A percentile compares a stretch with the other conserved stretches of the same genome.
Evolutionary conservation across 2,329 filamentous ascomycete genomes (phyloP).

Genomic region (Metarhizium humberi): DNA sequence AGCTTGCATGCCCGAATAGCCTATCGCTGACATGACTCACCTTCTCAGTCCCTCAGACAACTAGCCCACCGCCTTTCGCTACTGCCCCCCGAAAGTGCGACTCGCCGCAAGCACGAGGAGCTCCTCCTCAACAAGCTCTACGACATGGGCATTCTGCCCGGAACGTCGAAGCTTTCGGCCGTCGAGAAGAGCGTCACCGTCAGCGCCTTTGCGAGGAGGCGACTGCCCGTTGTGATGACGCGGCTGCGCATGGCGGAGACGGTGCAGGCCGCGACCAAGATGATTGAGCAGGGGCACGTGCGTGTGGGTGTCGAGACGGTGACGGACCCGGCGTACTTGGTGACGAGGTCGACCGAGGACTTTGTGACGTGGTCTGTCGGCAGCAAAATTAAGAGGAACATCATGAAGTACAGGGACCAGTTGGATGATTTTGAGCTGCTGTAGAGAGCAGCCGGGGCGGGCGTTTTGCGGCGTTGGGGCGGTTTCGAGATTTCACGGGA

Average conservation of each 20-base stretch:
- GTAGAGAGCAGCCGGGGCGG: constrained; percentile 29
- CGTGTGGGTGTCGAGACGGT: constrained; percentile 84
- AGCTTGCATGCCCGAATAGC: not conserved
- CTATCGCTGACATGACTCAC: not conserved
- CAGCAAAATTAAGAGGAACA: constrained; percentile 94
- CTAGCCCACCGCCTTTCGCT: constrained; percentile 81
- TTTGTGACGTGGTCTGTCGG: constrained; percentile 95
- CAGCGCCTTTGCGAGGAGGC: constrained; percentile 72
- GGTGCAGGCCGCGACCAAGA: constrained; percentile 72
- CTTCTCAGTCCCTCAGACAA: constrained; percentile 65
- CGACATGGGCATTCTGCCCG: constrained; percentile 79
- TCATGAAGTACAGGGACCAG: constrained; percentile 90
- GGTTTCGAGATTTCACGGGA: not conserved
- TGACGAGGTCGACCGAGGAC: constrained; percentile 86
- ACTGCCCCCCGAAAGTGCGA: constrained; percentile 68
- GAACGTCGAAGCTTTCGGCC: constrained; percentile 66
- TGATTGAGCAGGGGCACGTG: constrained; percentile 92
- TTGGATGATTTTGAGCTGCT: constrained; percentile 92
- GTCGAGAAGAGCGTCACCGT: constrained; percentile 88
- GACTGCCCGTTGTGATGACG: constrained; percentile 86
- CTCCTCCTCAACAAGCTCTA: constrained; percentile 85
- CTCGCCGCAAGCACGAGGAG: constrained; percentile 75
- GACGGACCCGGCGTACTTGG: constrained; percentile 81
- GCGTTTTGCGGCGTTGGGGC: not conserved
- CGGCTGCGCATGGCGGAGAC: constrained; percentile 85